These are phyloP conservation scores for Phaeodactylum tricornutum DNA, from an alignment of 108 stramenopile genomes.

Conservation along the genomic window DNA sequence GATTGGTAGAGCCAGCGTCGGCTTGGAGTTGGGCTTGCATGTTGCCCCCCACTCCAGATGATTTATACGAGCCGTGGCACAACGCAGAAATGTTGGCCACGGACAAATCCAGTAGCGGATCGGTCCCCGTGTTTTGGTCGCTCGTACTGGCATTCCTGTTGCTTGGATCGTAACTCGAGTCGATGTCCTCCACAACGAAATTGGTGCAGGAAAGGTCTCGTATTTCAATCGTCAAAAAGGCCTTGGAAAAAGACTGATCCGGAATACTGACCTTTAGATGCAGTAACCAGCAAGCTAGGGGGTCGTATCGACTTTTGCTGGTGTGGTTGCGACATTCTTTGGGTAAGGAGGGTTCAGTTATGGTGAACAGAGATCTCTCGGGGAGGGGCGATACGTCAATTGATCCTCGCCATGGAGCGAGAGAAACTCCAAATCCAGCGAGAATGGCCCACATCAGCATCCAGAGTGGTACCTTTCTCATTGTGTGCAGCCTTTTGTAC, in stretches of 20 bases:
- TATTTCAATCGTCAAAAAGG: slow-evolving; percentile 30
- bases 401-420: no score
- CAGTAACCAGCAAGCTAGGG: slow-evolving; percentile 62
- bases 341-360: no score
- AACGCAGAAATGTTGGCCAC: slow-evolving; percentile 24
- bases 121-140: neutral
- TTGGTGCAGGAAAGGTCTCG: slow-evolving; percentile 39
- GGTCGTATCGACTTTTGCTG: slow-evolving; percentile 42
- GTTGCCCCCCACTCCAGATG: slow-evolving; percentile 32
- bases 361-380: no score
- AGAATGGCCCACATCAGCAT: no score
- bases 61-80: slow-evolving; percentile 50
- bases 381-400: no score
- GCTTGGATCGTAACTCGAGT: slow-evolving; percentile 9
- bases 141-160: slow-evolving; percentile 2
- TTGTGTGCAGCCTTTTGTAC: no score
- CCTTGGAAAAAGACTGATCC: slow-evolving; percentile 29
- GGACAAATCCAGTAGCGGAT: slow-evolving; percentile 5
- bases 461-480: no score
- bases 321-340: no score
- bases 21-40: slow-evolving; percentile 9
- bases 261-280: slow-evolving; percentile 36
- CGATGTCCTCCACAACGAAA: slow-evolving; percentile 16
- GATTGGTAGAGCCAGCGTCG: neutral
- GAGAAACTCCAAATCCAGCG: no score